Evolutionary conservation across 768 basidiomycete genomes (phyloP).

Genomic region (Candolleomyces aberdarensis): DNA sequence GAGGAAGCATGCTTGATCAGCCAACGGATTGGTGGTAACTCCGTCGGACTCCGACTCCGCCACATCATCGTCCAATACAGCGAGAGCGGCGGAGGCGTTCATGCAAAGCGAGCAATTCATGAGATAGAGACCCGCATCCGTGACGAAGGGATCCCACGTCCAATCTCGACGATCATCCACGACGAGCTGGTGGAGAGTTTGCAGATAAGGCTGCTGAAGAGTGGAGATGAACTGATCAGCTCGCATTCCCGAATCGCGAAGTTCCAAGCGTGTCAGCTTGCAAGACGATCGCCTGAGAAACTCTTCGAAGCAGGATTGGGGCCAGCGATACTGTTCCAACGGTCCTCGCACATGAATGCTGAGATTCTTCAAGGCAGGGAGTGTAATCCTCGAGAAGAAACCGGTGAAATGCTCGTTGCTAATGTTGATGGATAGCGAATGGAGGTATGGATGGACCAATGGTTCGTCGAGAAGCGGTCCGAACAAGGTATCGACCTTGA

Average conservation of each 20-base stretch:
- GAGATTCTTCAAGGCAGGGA: conserved; percentile 24
- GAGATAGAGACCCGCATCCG: conserved; percentile 22
- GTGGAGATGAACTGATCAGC: conserved; percentile 26
- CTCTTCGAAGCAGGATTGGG: conserved; percentile 25
- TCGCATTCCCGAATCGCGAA: conserved; percentile 31
- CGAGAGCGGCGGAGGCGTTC: conserved; percentile 1
- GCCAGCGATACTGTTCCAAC: conserved; percentile 29
- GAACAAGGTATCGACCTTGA: conserved; percentile 25
- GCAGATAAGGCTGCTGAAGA: conserved; percentile 22
- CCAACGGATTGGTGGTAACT: neutral
- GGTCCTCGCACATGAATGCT: conserved; percentile 26
- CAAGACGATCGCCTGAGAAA: conserved; percentile 30
- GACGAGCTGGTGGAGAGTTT: conserved; percentile 26
- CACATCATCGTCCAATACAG: neutral
- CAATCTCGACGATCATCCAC: conserved; percentile 31
- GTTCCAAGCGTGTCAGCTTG: conserved; percentile 23
- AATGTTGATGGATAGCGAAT: conserved; percentile 27
- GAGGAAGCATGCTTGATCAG: conserved; percentile 15
- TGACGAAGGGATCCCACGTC: conserved; percentile 32
- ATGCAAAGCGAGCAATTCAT: conserved; percentile 18
- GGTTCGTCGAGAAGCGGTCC: conserved; percentile 20
- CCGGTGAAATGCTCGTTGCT: conserved; percentile 24
- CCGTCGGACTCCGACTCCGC: conserved; percentile 5
- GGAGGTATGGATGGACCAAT: conserved; percentile 22
- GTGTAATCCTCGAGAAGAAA: conserved; percentile 25